Evolutionary conservation across 768 basidiomycete genomes (phyloP).

Genomic region (Polyporus arcularius): DNA sequence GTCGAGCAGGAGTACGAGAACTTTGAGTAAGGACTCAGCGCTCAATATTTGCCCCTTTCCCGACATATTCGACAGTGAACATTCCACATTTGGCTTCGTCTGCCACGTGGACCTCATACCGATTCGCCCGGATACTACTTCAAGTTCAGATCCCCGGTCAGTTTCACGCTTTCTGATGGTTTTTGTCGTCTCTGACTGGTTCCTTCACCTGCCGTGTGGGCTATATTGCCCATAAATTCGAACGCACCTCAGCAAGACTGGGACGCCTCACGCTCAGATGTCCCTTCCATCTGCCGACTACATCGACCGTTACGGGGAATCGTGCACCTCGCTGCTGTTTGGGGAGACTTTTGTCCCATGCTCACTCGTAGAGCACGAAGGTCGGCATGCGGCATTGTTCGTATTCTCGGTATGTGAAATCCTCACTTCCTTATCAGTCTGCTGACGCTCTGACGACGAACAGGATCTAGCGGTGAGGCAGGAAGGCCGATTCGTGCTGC

Average conservation of each 20-base stretch:
- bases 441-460: no score
- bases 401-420: slow-evolving; percentile 53
- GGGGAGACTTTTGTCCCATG: slow-evolving; percentile 51
- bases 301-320: slow-evolving; percentile 48
- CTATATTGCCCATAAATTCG: slow-evolving; percentile 25
- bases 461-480: slow-evolving; percentile 70
- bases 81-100: slow-evolving; percentile 50
- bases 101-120: slow-evolving; percentile 81
- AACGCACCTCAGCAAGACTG: slow-evolving; percentile 55
- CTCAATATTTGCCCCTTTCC: no score
- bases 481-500: slow-evolving; percentile 67
- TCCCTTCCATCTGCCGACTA: slow-evolving; percentile 43
- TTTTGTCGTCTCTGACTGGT: no score
- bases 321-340: slow-evolving; percentile 52
- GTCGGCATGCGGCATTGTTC: slow-evolving; percentile 55
- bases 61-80: background rate
- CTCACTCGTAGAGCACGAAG: slow-evolving; percentile 38
- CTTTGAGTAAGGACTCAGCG: background rate
- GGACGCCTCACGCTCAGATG: slow-evolving; percentile 30
- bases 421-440: background rate
- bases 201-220: no score
- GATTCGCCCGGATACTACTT: slow-evolving; percentile 29
- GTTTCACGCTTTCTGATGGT: no score
- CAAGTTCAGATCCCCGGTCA: no score
- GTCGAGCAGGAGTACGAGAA: background rate